These are phyloP conservation scores for Exophiala oligosperma DNA, from an alignment of 2,329 filamentous ascomycete genomes.

Conservation along the genomic window DNA sequence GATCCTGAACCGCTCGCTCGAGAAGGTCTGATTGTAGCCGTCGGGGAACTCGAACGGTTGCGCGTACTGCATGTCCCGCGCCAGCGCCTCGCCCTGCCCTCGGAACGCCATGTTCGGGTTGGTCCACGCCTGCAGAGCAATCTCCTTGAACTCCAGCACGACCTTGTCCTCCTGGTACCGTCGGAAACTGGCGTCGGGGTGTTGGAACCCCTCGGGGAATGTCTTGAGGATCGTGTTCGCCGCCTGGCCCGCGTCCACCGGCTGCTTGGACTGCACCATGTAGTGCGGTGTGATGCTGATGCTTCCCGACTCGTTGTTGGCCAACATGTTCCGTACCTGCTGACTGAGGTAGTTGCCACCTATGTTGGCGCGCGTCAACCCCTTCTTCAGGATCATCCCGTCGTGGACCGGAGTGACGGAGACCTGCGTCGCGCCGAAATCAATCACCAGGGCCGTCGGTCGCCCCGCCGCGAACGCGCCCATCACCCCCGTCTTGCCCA, in stretches of 20 bases:
- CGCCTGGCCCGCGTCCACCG: slow-evolving; percentile 82
- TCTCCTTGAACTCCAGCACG: slow-evolving; percentile 95
- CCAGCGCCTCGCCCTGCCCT: slow-evolving; percentile 43
- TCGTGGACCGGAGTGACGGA: slow-evolving; percentile 91
- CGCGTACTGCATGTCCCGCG: slow-evolving; percentile 73
- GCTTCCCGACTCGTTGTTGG: slow-evolving; percentile 62
- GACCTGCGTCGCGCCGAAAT: slow-evolving; percentile 84
- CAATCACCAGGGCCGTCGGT: slow-evolving; percentile 86
- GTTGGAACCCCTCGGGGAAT: slow-evolving; percentile 62
- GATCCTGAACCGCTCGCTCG: slow-evolving; percentile 79
- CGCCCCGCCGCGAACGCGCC: slow-evolving; percentile 92
- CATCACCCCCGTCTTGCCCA: slow-evolving; percentile 84
- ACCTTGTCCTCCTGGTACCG: slow-evolving; percentile 88
- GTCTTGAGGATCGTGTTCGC: slow-evolving; percentile 72
- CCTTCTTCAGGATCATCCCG: slow-evolving; percentile 89
- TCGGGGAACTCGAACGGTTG: slow-evolving; percentile 95
- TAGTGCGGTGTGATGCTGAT: slow-evolving; percentile 82
- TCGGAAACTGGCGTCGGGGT: slow-evolving; percentile 70
- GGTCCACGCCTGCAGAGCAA: slow-evolving; percentile 88
- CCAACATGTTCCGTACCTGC: slow-evolving; percentile 81
- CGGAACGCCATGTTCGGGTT: slow-evolving; percentile 36
- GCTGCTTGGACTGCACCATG: slow-evolving; percentile 80
- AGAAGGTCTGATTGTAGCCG: slow-evolving; percentile 94
- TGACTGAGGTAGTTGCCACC: slow-evolving; percentile 88
- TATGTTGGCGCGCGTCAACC: slow-evolving; percentile 78